phyloP scores from a whole-genome alignment of 768 basidiomycete species.

The Rickenella mellea region DNA sequence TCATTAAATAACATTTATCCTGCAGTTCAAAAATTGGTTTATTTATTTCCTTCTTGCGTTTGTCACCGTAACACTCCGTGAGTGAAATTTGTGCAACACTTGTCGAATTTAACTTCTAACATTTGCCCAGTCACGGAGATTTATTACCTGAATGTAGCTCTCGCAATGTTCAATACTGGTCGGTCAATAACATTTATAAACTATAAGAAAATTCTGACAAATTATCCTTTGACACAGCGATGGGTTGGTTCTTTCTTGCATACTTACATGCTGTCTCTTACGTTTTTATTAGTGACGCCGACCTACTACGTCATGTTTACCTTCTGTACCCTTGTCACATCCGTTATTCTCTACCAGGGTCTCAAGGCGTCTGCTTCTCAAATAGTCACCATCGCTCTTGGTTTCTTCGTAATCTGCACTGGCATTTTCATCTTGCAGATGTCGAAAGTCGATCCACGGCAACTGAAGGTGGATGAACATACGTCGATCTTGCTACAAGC shows the following conservation, averaged over 20 bases:
- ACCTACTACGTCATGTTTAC: slow-evolving; percentile 34
- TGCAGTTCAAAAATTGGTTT: slow-evolving; percentile 29
- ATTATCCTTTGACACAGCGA: slow-evolving; percentile 3
- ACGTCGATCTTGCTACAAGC: slow-evolving; percentile 35
- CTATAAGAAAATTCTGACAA: neutral
- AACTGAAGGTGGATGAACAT: slow-evolving; percentile 29
- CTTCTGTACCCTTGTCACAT: slow-evolving; percentile 27
- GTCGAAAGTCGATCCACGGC: slow-evolving; percentile 31
- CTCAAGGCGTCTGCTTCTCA: slow-evolving; percentile 26
- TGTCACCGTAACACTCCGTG: slow-evolving; percentile 29
- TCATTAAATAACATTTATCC: neutral
- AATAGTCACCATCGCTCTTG: slow-evolving; percentile 34
- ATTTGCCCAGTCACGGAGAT: slow-evolving; percentile 17
- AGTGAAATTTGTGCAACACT: slow-evolving; percentile 4
- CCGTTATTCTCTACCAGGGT: slow-evolving; percentile 33
- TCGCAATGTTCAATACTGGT: slow-evolving; percentile 37
- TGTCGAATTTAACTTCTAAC: neutral
- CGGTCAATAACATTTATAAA: slow-evolving; percentile 4
- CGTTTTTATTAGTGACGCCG: slow-evolving; percentile 14
- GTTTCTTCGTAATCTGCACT: slow-evolving; percentile 29
- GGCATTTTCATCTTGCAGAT: slow-evolving; percentile 39
- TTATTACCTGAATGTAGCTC: slow-evolving; percentile 38
- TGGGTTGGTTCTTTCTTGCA: slow-evolving; percentile 1
- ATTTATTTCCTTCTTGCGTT: slow-evolving; percentile 26
- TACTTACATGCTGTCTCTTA: neutral